phyloP scores from a whole-genome alignment of 805 yeast species.

The Ogataea zsoltii region DNA sequence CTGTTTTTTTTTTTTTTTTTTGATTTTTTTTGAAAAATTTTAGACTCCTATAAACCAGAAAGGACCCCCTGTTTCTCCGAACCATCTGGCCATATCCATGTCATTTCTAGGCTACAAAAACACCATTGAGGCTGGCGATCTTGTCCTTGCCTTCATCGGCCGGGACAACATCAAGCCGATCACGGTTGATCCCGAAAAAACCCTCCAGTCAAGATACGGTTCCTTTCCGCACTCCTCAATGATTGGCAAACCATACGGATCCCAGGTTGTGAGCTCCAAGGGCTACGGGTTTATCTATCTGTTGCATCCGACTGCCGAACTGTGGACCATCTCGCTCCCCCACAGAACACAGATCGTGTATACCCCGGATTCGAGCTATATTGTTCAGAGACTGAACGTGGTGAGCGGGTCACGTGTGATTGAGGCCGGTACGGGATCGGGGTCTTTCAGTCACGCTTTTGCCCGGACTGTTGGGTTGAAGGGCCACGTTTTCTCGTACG shows the following conservation, averaged over 20 bases:
- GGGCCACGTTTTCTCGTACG: slow-evolving; percentile 80
- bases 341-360: slow-evolving; percentile 98
- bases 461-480: slow-evolving; percentile 67
- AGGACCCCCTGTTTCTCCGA: neutral
- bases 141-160: slow-evolving; percentile 83
- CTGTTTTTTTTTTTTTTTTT: slow-evolving; percentile 13
- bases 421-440: slow-evolving; percentile 98
- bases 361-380: slow-evolving; percentile 91
- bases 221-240: slow-evolving; percentile 80
- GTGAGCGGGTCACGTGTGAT: slow-evolving; percentile 75
- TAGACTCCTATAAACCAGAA: neutral
- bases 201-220: slow-evolving; percentile 85
- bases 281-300: slow-evolving; percentile 87
- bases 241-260: slow-evolving; percentile 81
- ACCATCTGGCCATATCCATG: slow-evolving; percentile 12
- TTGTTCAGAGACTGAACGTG: slow-evolving; percentile 77
- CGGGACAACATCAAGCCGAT: slow-evolving; percentile 80
- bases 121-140: slow-evolving; percentile 78
- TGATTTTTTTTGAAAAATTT: slow-evolving; percentile 3
- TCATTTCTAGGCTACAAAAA: slow-evolving; percentile 52
- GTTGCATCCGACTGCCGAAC: slow-evolving; percentile 88
- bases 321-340: slow-evolving; percentile 95
- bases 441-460: slow-evolving; percentile 90
- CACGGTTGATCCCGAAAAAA: slow-evolving; percentile 55
- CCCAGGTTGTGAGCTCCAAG: slow-evolving; percentile 70